Evolutionary conservation across 257 asterid species (phyloP).

Genomic region (Cruciata laevipes): DNA sequence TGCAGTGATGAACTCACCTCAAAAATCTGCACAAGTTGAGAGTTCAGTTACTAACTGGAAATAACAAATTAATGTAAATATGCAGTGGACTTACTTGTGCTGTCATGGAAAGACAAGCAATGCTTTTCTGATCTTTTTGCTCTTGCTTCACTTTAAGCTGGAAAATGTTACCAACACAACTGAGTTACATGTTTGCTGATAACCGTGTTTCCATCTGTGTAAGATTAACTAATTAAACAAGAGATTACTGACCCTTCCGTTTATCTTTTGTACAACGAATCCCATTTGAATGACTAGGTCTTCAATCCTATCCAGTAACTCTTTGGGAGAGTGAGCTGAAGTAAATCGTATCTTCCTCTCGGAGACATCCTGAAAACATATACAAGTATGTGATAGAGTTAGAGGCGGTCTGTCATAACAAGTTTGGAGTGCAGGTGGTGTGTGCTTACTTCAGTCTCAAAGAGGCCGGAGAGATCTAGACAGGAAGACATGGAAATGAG

Average conservation of each 20-base stretch:
- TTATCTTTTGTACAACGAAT: conserved; percentile 65
- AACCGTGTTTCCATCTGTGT: neutral
- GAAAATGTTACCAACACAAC: conserved; percentile 8
- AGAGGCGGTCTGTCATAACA: neutral
- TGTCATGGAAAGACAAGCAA: conserved; percentile 52
- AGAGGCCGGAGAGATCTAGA: conserved; percentile 90
- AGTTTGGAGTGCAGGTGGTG: neutral
- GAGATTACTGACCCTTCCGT: conserved; percentile 62
- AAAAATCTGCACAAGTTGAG: conserved; percentile 46
- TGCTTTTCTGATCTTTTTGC: conserved; percentile 40
- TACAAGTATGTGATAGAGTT: neutral
- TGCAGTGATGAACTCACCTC: conserved; percentile 77
- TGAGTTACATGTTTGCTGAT: neutral
- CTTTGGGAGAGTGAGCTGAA: conserved; percentile 66
- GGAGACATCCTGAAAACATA: conserved; percentile 57
- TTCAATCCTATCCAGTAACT: conserved; percentile 73
- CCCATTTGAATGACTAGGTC: conserved; percentile 60
- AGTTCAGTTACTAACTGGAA: neutral
- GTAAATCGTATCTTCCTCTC: conserved; percentile 92
- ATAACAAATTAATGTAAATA: too few species aligned
- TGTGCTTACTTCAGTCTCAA: conserved; percentile 68
- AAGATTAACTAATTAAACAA: neutral
- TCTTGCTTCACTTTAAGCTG: conserved; percentile 70
- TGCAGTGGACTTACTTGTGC: conserved; percentile 55
- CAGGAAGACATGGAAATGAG: conserved; percentile 92